phyloP scores from a whole-genome alignment of 805 yeast species.

The Kazachstania bromeliacearum region DNA sequence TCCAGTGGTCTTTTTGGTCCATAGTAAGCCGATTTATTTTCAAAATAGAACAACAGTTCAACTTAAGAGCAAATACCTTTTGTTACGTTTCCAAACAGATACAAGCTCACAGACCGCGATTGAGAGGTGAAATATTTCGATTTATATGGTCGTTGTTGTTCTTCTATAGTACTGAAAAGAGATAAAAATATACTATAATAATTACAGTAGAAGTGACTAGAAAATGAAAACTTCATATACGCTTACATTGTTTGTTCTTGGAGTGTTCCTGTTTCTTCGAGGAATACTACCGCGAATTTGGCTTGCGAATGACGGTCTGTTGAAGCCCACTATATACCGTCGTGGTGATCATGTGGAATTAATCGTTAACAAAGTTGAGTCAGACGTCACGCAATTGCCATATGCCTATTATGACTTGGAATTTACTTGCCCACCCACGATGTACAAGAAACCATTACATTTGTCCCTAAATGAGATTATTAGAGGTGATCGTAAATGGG shows the following conservation, averaged over 20 bases:
- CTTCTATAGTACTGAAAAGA: no score
- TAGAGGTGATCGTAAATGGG: slow-evolving; percentile 73
- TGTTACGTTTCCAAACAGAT: no score
- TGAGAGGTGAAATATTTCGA: no score
- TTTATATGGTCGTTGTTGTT: no score
- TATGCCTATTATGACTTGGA: slow-evolving; percentile 69
- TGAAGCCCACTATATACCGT: slow-evolving; percentile 30
- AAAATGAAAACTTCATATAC: slow-evolving; percentile 2
- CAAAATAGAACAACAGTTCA: no score
- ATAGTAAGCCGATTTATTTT: no score
- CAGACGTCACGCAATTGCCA: slow-evolving; percentile 64
- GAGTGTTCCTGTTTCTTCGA: background rate
- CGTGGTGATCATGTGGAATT: slow-evolving; percentile 58
- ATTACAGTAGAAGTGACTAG: background rate
- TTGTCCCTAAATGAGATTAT: slow-evolving; percentile 68
- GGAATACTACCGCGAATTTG: background rate
- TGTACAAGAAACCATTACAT: slow-evolving; percentile 47
- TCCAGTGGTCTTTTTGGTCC: no score
- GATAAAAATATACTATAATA: background rate
- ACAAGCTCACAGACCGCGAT: no score
- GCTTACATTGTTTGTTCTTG: background rate
- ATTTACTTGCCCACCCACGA: slow-evolving; percentile 66
- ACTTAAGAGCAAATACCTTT: no score
- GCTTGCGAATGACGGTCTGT: slow-evolving; percentile 10
- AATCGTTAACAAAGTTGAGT: slow-evolving; percentile 67